Percentiles rank a stretch among this genome's conserved stretches.
These are phyloP conservation scores for Sclerotinia sclerotiorum DNA, from an alignment of 2,329 filamentous ascomycete species.

Conservation along the genomic window DNA sequence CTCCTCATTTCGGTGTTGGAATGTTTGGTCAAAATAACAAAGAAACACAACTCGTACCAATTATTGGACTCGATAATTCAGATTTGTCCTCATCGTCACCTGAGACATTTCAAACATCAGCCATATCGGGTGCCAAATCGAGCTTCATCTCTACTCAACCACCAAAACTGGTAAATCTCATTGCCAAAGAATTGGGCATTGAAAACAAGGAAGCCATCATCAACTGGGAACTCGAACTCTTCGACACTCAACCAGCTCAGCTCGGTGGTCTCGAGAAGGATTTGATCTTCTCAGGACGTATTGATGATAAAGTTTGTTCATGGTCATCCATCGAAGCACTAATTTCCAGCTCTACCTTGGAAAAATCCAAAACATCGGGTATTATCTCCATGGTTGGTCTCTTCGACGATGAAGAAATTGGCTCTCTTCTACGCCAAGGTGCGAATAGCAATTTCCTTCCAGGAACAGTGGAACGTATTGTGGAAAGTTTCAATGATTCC, in stretches of 20 bases:
- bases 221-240: slow-evolving; percentile 97
- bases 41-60: slow-evolving; percentile 92
- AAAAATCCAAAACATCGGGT: slow-evolving; percentile 49
- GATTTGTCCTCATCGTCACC: slow-evolving; percentile 41
- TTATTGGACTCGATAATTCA: slow-evolving; percentile 82
- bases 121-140: slow-evolving; percentile 30
- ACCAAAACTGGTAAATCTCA: slow-evolving; percentile 77
- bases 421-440: slow-evolving; percentile 84
- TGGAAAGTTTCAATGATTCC: slow-evolving; percentile 61
- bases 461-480: slow-evolving; percentile 74
- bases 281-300: slow-evolving; percentile 90
- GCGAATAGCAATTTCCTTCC: slow-evolving; percentile 88
- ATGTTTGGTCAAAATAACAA: slow-evolving; percentile 69
- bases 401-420: slow-evolving; percentile 97
- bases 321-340: slow-evolving; percentile 87
- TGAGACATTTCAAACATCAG: slow-evolving; percentile 39
- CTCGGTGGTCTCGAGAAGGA: slow-evolving; percentile 85
- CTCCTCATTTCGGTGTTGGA: slow-evolving; percentile 86
- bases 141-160: slow-evolving; percentile 84
- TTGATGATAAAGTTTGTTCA: slow-evolving; percentile 97
- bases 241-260: slow-evolving; percentile 81
- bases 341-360: slow-evolving; percentile 60
- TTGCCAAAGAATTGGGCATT: slow-evolving; percentile 75
- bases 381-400: slow-evolving; percentile 87
- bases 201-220: slow-evolving; percentile 72